These are phyloP conservation scores for Plasmopara halstedii DNA, from an alignment of 352 stramenopile genomes.

Conservation along the genomic window DNA sequence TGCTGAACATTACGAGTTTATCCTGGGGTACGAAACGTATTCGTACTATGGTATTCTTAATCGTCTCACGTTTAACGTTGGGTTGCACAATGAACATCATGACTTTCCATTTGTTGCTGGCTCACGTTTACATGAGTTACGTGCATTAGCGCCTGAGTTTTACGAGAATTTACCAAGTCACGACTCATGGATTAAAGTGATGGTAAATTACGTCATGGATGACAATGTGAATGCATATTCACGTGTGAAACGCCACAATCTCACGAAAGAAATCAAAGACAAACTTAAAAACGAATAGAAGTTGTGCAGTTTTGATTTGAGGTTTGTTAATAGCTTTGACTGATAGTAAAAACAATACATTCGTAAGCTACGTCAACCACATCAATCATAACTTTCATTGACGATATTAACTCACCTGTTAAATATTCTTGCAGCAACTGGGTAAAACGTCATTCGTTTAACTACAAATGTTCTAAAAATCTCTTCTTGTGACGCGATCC, in stretches of 20 bases:
- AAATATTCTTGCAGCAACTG: no score
- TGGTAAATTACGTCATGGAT: conserved; percentile 93
- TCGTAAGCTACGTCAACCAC: no score
- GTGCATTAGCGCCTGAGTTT: conserved; percentile 89
- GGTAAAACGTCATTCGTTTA: no score
- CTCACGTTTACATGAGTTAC: conserved; percentile 86
- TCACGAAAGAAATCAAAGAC: conserved; percentile 42
- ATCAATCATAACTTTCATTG: no score
- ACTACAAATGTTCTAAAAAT: no score
- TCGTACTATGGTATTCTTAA: conserved; percentile 98
- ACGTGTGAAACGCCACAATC: conserved; percentile 83
- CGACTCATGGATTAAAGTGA: conserved; percentile 89
- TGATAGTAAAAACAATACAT: no score
- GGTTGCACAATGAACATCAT: conserved; percentile 98
- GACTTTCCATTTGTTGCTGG: conserved; percentile 93
- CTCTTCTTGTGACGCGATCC: no score
- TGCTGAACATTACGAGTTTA: conserved; percentile 95
- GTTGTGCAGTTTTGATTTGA: no score
- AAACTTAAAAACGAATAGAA: conserved; percentile 70
- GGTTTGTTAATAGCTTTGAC: no score
- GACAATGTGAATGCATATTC: conserved; percentile 89
- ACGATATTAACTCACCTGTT: no score
- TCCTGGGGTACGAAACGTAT: conserved; percentile 94
- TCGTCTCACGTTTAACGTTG: conserved; percentile 96
- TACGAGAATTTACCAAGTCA: conserved; percentile 93